Evolutionary conservation across 345 rosid genomes (phyloP).

Genomic region (Citrus reticulata): DNA sequence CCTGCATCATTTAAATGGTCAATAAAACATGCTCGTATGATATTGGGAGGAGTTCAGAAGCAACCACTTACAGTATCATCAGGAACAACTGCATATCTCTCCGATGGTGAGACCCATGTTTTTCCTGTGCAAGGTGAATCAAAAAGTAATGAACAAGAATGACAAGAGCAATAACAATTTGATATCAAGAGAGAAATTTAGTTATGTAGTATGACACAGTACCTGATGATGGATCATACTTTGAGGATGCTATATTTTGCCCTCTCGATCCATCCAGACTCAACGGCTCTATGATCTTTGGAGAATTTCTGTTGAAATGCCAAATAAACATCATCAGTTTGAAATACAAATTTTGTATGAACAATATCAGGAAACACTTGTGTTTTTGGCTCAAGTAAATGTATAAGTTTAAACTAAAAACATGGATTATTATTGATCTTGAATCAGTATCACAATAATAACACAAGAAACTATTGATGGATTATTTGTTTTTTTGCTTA

Average conservation of each 20-base stretch:
- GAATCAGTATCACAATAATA: background rate
- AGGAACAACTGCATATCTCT: slow-evolving; percentile 94
- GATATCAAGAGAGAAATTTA: background rate
- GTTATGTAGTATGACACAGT: background rate
- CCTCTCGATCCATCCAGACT: slow-evolving; percentile 83
- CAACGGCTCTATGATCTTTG: slow-evolving; percentile 66
- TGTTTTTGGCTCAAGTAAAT: background rate
- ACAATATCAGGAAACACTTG: background rate
- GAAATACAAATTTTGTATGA: background rate
- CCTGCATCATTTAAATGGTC: background rate
- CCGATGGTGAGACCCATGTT: slow-evolving; percentile 80
- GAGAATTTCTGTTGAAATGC: slow-evolving; percentile 47
- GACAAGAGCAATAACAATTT: background rate
- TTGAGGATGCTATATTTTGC: slow-evolving; percentile 67
- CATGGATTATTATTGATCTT: background rate
- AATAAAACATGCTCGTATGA: background rate
- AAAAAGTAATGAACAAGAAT: background rate
- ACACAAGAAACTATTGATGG: background rate
- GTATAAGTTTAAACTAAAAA: background rate
- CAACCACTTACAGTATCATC: slow-evolving; percentile 62
- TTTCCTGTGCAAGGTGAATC: slow-evolving; percentile 48
- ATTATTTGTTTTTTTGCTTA: background rate
- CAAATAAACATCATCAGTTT: slow-evolving; percentile 5
- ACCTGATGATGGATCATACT: slow-evolving; percentile 73
- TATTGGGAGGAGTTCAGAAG: background rate